phyloP scores from a whole-genome alignment of 2,329 filamentous ascomycete species.

The Coleophoma cylindrospora region DNA sequence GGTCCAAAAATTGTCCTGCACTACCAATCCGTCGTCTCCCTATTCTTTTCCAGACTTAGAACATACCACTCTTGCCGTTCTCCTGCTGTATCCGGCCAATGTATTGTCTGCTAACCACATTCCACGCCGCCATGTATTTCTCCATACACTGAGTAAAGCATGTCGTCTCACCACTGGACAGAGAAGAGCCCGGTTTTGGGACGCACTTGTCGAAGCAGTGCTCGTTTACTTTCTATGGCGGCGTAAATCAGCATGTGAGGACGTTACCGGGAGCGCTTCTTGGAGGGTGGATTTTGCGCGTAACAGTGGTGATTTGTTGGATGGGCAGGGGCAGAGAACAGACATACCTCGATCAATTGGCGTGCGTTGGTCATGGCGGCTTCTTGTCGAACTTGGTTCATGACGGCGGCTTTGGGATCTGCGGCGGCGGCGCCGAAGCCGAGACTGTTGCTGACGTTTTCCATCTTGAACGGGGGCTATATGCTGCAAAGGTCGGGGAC shows the following conservation, averaged over 20 bases:
- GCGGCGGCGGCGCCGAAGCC: constrained; percentile 11
- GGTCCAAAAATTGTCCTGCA: too few species aligned
- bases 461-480: constrained; percentile 15
- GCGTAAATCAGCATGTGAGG: neutral
- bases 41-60: constrained; percentile 7
- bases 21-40: too few species aligned
- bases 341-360: constrained; percentile 61
- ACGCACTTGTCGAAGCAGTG: constrained; percentile 78
- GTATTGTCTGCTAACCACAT: constrained; percentile 65
- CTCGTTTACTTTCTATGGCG: constrained; percentile 67
- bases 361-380: constrained; percentile 62
- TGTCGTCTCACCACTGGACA: constrained; percentile 58
- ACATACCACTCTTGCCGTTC: constrained; percentile 17
- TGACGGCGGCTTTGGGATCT: constrained; percentile 30
- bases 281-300: constrained; percentile 32
- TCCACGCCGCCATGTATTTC: constrained; percentile 81
- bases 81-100: constrained; percentile 37
- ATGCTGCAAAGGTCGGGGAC: too few species aligned
- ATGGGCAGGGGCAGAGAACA: constrained; percentile 28
- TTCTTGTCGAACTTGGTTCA: constrained; percentile 54
- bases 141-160: constrained; percentile 78
- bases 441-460: constrained; percentile 17
- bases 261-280: too few species aligned
- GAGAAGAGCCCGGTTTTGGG: constrained; percentile 59
- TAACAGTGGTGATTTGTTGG: constrained; percentile 41